These are phyloP conservation scores for Phytophthora brassicae DNA, from an alignment of 352 stramenopile genomes.

Conservation along the genomic window DNA sequence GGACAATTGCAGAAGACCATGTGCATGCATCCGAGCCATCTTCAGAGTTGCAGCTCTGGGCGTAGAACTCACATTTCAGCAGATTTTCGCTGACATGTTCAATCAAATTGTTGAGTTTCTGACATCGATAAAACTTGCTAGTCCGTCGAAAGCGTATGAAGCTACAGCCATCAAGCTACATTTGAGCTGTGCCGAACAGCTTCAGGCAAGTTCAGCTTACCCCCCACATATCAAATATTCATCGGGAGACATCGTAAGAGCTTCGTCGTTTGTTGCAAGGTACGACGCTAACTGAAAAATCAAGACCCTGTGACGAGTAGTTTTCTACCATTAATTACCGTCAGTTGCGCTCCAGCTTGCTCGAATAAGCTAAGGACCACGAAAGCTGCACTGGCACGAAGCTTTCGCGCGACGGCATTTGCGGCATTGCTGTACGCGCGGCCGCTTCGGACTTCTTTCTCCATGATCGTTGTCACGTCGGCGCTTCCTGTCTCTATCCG, in stretches of 20 bases:
- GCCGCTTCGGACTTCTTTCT: constrained; percentile 44
- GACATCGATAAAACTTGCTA: constrained; percentile 23
- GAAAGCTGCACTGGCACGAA: constrained; percentile 58
- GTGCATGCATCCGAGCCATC: no score
- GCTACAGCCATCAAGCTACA: constrained; percentile 11
- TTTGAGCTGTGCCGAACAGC: constrained; percentile 31
- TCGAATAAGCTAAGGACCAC: constrained; percentile 27
- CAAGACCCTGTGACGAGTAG: neutral
- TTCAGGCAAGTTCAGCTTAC: constrained; percentile 31
- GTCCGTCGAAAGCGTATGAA: constrained; percentile 33
- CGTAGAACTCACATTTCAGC: no score
- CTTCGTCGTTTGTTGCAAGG: constrained; percentile 4
- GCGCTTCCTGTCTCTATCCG: constrained; percentile 34
- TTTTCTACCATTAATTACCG: neutral
- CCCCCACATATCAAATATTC: constrained; percentile 32
- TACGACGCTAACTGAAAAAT: constrained; percentile 1
- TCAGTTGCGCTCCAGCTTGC: neutral
- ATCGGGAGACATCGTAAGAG: no score
- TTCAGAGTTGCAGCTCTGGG: no score
- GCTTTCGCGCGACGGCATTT: constrained; percentile 54
- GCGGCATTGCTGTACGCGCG: constrained; percentile 48
- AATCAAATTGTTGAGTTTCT: no score
- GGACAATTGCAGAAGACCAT: no score
- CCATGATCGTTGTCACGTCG: constrained; percentile 32
- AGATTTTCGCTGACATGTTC: no score